phyloP scores from a whole-genome alignment of 1,284 basidiomycete species.

The Stereum hirsutum region DNA sequence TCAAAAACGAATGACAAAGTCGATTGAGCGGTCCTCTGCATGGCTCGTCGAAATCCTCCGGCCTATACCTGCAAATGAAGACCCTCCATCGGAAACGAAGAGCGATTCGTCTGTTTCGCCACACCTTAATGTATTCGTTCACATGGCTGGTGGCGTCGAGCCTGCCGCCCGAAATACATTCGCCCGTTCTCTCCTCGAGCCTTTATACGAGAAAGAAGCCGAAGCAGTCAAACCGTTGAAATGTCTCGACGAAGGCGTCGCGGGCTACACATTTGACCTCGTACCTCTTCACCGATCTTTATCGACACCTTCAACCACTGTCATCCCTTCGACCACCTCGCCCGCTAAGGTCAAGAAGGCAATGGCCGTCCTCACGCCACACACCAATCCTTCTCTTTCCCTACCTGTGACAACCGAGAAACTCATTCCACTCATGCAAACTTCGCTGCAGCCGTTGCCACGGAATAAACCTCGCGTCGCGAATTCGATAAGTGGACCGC shows the following conservation, averaged over 20 bases:
- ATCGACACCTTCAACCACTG: constrained; percentile 1
- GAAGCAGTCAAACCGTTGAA: constrained; percentile 39
- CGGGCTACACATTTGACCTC: constrained; percentile 64
- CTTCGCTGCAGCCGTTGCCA: constrained; percentile 50
- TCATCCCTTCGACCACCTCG: constrained; percentile 1
- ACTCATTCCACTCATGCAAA: constrained; percentile 33
- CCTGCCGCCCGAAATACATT: constrained; percentile 53
- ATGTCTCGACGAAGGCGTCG: constrained; percentile 55
- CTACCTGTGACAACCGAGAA: constrained; percentile 9
- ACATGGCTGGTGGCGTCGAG: constrained; percentile 55
- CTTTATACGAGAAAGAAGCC: constrained; percentile 45
- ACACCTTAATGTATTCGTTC: constrained; percentile 45
- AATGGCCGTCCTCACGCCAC: constrained; percentile 2
- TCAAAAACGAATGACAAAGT: constrained; percentile 67
- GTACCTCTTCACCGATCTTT: constrained; percentile 35
- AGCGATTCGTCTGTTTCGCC: constrained; percentile 2
- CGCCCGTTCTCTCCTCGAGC: constrained; percentile 46
- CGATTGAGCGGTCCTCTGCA: constrained; percentile 51
- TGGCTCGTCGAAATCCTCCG: constrained; percentile 52
- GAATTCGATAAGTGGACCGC: constrained; percentile 53
- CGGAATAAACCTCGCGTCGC: constrained; percentile 49
- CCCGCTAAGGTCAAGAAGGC: background rate
- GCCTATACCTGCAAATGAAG: constrained; percentile 6
- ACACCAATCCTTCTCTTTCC: constrained; percentile 6
- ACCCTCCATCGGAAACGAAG: constrained; percentile 1